Conservation (phyloP, 2,329 filamentous ascomycete genomes). For the Macrophomina phaseolina region DNA sequence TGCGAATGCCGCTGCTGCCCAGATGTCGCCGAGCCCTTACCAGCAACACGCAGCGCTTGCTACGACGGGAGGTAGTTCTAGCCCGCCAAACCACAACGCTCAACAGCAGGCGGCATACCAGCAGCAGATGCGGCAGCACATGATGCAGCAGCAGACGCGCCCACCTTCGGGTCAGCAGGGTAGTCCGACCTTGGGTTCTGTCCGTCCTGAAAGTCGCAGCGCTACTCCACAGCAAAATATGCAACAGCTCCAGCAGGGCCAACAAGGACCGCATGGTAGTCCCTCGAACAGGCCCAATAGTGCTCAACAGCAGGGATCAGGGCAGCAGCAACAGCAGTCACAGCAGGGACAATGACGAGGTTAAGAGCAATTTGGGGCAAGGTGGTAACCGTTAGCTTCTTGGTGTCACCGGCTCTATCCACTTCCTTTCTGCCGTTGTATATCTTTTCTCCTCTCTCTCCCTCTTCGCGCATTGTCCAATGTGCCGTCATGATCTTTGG, state of each 20-base stretch:
- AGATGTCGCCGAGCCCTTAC: constrained; percentile 23
- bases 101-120: constrained; percentile 35
- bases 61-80: constrained; percentile 23
- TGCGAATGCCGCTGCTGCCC: constrained; percentile 1
- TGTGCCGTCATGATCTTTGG: neutral
- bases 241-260: constrained; percentile 13
- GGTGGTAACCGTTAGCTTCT: neutral
- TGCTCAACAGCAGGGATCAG: neutral
- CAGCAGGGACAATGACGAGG: neutral
- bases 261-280: constrained; percentile 13
- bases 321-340: constrained; percentile 3
- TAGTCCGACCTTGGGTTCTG: constrained; percentile 24
- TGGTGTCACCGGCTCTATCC: neutral
- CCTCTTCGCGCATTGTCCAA: neutral
- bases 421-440: neutral
- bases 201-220: constrained; percentile 41
- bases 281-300: neutral
- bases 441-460: neutral
- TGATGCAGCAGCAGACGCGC: constrained; percentile 44
- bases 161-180: constrained; percentile 34
- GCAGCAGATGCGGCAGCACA: constrained; percentile 43
- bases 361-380: neutral
- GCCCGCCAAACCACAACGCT: constrained; percentile 15
- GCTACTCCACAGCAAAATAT: constrained; percentile 41
- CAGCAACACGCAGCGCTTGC: constrained; percentile 25